Evolutionary conservation across 225 moss, liverwort and hornwort species (phyloP).

Genomic region (Physcomitrellopsis africana): DNA sequence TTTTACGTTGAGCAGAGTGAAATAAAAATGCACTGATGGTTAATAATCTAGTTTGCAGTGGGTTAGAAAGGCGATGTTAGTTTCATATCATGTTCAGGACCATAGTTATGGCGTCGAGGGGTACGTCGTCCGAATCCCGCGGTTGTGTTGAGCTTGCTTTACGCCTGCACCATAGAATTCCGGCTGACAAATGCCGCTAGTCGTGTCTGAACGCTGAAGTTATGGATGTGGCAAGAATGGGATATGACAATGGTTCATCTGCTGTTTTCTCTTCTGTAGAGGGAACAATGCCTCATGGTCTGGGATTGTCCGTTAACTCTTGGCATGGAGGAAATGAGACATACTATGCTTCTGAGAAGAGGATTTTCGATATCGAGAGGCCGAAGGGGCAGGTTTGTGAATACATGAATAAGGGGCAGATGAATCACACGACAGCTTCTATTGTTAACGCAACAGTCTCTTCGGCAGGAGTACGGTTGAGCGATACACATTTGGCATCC

Average conservation of each 20-base stretch:
- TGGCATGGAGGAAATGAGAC: constrained; percentile 37
- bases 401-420: constrained; percentile 26
- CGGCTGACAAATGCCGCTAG: constrained; percentile 29
- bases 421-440: constrained; percentile 22
- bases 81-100: constrained; percentile 19
- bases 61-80: constrained; percentile 26
- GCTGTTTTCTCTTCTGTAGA: constrained; percentile 26
- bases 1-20: constrained; percentile 1
- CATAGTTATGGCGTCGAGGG: constrained; percentile 27
- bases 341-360: constrained; percentile 41
- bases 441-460: constrained; percentile 25
- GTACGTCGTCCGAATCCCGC: constrained; percentile 20
- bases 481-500: constrained; percentile 49
- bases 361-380: constrained; percentile 30
- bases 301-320: constrained; percentile 32
- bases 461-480: constrained; percentile 45
- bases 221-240: constrained; percentile 39
- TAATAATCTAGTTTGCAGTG: constrained; percentile 25
- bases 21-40: neutral
- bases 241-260: constrained; percentile 32
- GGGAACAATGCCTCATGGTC: constrained; percentile 23
- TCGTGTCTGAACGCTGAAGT: constrained; percentile 20
- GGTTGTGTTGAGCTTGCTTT: constrained; percentile 22
- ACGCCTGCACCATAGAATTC: constrained; percentile 23
- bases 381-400: constrained; percentile 36